Conservation (phyloP, 1,284 basidiomycete species). For the Ustilago curta region DNA sequence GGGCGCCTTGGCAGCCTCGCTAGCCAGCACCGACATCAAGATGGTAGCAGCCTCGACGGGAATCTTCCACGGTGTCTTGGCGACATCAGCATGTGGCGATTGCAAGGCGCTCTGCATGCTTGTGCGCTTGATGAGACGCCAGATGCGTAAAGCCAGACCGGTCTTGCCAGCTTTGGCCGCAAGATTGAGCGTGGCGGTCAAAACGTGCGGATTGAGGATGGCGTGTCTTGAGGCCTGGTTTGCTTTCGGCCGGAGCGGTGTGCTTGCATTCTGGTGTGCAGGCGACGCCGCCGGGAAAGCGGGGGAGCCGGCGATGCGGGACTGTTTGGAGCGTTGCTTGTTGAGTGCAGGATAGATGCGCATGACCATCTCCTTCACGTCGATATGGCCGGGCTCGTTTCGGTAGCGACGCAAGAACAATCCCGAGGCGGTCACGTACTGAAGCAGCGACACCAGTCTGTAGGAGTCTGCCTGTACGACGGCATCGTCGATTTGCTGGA, state of each 20-base stretch:
- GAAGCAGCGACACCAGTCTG: conserved; percentile 40
- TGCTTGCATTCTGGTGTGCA: neutral
- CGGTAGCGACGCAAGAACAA: conserved; percentile 34
- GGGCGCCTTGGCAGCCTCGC: conserved; percentile 30
- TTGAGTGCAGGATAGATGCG: conserved; percentile 48
- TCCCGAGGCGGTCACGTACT: conserved; percentile 36
- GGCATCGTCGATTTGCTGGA: conserved; percentile 41
- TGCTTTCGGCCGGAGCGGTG: conserved; percentile 21
- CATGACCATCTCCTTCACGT: conserved; percentile 39
- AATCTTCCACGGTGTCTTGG: conserved; percentile 35
- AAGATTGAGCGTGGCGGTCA: conserved; percentile 50
- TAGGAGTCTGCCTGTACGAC: conserved; percentile 38
- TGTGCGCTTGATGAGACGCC: conserved; percentile 55
- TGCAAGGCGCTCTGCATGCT: conserved; percentile 39
- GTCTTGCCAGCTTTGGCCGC: conserved; percentile 50
- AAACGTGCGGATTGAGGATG: conserved; percentile 47
- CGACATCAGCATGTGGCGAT: conserved; percentile 18
- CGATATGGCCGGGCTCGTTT: conserved; percentile 35
- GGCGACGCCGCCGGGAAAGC: too few species aligned
- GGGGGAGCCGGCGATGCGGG: neutral
- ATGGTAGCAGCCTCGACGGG: conserved; percentile 49
- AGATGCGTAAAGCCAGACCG: conserved; percentile 50
- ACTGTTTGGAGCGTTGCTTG: conserved; percentile 18
- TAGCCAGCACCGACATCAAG: conserved; percentile 48
- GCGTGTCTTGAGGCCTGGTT: conserved; percentile 36